A percentile compares a stretch with the other conserved stretches of the same genome.
Evolutionary conservation across 2,329 filamentous ascomycete species (phyloP).

Genomic region (Periglandula ipomoeae): DNA sequence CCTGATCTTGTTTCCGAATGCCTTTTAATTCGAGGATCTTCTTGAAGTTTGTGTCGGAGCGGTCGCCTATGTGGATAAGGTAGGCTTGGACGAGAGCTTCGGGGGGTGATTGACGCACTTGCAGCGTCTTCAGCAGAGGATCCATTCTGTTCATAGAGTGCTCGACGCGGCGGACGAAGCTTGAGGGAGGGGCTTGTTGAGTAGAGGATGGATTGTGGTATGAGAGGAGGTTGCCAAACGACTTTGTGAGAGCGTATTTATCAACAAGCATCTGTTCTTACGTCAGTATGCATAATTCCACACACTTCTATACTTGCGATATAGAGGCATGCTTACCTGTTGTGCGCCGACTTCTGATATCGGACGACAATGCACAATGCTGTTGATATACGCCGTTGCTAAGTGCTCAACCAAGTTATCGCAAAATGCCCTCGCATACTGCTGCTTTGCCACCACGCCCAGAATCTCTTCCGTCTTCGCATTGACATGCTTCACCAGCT

Average conservation of each 20-base stretch:
- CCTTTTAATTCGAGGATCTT: conserved; percentile 96
- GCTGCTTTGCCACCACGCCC: conserved; percentile 71
- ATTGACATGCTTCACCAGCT: conserved; percentile 68
- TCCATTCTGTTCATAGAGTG: conserved; percentile 80
- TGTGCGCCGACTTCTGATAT: conserved; percentile 92
- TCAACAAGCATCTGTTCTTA: conserved; percentile 75
- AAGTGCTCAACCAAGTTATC: conserved; percentile 92
- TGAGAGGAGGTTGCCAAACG: conserved; percentile 62
- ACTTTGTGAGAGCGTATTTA: conserved; percentile 81
- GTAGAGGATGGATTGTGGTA: conserved; percentile 42
- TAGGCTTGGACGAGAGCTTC: conserved; percentile 96
- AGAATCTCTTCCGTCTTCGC: conserved; percentile 66
- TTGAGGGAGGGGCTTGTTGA: conserved; percentile 35
- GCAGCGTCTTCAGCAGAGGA: conserved; percentile 87
- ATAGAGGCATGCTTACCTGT: conserved; percentile 45
- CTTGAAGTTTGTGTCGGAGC: conserved; percentile 87
- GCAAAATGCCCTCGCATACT: conserved; percentile 89
- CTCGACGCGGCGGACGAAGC: conserved; percentile 80
- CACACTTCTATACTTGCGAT: not conserved
- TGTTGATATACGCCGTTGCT: conserved; percentile 68
- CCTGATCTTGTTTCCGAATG: conserved; percentile 74
- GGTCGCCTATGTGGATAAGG: conserved; percentile 91
- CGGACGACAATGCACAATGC: conserved; percentile 80
- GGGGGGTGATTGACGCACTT: conserved; percentile 82
- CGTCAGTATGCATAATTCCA: not conserved